Evolutionary conservation across 192 early-diverging fungal genomes (phyloP).

Genomic region (Podila horticola): DNA sequence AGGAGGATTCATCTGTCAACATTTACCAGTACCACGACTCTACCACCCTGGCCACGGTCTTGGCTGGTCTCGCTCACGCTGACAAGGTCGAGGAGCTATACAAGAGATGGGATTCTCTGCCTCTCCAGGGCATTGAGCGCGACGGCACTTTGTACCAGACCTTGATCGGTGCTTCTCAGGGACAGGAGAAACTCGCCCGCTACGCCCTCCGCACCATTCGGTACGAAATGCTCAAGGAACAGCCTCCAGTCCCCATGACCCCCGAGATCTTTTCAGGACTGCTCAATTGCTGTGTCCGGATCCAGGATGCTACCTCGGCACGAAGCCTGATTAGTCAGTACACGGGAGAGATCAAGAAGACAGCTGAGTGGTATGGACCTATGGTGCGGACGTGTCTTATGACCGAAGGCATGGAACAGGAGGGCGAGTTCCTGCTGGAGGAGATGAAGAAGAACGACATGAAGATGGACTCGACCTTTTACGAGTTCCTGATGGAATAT

Average conservation of each 20-base stretch:
- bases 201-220: constrained; percentile 17
- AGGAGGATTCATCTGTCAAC: not conserved
- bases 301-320: constrained; percentile 24
- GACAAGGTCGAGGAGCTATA: constrained; percentile 29
- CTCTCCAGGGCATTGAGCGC: constrained; percentile 27
- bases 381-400: constrained; percentile 43
- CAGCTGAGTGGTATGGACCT: constrained; percentile 37
- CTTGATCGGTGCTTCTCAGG: constrained; percentile 35
- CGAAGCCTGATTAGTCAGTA: constrained; percentile 30
- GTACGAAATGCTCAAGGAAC: constrained; percentile 30
- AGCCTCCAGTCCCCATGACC: constrained; percentile 21
- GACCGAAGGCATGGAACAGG: constrained; percentile 36
- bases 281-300: constrained; percentile 43
- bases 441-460: constrained; percentile 29
- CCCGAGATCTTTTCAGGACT: constrained; percentile 37
- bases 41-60: constrained; percentile 17
- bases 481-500: constrained; percentile 49
- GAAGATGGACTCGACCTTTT: constrained; percentile 12
- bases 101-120: constrained; percentile 34
- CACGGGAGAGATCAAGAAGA: constrained; percentile 38
- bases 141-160: constrained; percentile 42
- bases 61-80: constrained; percentile 36
- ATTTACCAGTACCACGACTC: constrained; percentile 21
- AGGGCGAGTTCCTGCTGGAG: constrained; percentile 30
- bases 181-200: constrained; percentile 29